A percentile compares a stretch with the other conserved stretches of the same genome.
Conservation (phyloP, 108 stramenopile species). For the Poteriospumella lacustris region DNA sequence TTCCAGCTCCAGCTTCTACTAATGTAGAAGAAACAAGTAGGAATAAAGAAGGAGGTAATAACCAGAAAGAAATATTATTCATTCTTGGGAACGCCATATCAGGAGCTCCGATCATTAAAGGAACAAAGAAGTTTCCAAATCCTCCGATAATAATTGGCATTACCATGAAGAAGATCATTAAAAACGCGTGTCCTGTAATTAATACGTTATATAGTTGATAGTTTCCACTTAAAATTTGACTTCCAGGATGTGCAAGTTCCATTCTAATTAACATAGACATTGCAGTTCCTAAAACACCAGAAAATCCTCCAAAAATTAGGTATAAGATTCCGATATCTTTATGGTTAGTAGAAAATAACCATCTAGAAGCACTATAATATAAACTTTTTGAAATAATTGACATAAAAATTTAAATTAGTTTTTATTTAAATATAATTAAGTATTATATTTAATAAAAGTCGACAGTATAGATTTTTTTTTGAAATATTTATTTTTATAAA, state of each 20-base stretch:
- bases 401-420: slow-evolving; percentile 18
- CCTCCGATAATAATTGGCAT: slow-evolving; percentile 36
- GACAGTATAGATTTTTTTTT: slow-evolving; percentile 16
- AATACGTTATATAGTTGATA: slow-evolving; percentile 47
- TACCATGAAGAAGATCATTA: slow-evolving; percentile 37
- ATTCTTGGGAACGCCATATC: slow-evolving; percentile 34
- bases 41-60: slow-evolving; percentile 36
- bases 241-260: slow-evolving; percentile 39
- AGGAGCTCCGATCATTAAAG: slow-evolving; percentile 23
- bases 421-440: slow-evolving; percentile 10
- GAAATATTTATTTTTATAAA: slow-evolving; percentile 3
- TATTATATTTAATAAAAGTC: slow-evolving; percentile 15
- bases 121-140: slow-evolving; percentile 36
- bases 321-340: slow-evolving; percentile 54
- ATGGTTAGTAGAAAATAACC: slow-evolving; percentile 55
- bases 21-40: slow-evolving; percentile 31
- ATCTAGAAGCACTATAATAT: slow-evolving; percentile 38
- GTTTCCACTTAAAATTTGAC: slow-evolving; percentile 41
- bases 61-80: slow-evolving; percentile 38
- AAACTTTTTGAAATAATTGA: slow-evolving; percentile 27
- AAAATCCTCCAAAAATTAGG: slow-evolving; percentile 47
- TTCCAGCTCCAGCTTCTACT: slow-evolving; percentile 43
- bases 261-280: slow-evolving; percentile 45
- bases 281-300: slow-evolving; percentile 45
- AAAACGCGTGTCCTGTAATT: slow-evolving; percentile 39